A percentile compares a stretch with the other conserved stretches of the same genome.
Conservation (phyloP, 495 filamentous ascomycete species). For the Cairneyella variabilis region DNA sequence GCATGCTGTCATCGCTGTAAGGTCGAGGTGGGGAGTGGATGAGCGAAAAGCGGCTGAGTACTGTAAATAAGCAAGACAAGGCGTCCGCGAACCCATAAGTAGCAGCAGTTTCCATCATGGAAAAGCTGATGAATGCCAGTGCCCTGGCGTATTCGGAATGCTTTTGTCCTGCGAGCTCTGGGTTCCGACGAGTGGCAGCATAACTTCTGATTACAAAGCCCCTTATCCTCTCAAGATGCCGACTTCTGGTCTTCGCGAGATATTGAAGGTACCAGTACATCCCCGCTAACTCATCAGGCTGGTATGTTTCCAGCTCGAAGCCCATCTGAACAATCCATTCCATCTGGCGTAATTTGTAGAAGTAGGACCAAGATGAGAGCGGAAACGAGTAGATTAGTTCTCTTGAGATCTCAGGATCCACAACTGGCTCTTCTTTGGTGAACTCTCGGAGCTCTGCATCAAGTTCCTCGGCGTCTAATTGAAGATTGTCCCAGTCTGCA, state of each 20-base stretch:
- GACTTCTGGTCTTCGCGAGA: constrained; percentile 48
- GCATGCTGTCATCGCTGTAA: constrained; percentile 64
- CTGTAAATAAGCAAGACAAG: constrained; percentile 61
- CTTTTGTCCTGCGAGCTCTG: constrained; percentile 25
- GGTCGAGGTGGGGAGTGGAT: constrained; percentile 58
- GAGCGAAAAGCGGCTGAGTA: constrained; percentile 56
- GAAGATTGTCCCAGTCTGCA: constrained; percentile 78
- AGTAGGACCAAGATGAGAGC: constrained; percentile 82
- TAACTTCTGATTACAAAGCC: constrained; percentile 47
- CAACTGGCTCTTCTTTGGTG: constrained; percentile 56
- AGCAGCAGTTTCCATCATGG: constrained; percentile 63
- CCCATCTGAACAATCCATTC: constrained; percentile 87
- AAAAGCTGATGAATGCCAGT: constrained; percentile 53
- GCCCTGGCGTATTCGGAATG: constrained; percentile 49
- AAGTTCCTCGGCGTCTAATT: constrained; percentile 75
- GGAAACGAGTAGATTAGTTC: constrained; percentile 61
- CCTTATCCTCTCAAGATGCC: constrained; percentile 68
- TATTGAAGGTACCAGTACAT: constrained; percentile 86
- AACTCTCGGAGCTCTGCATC: constrained; percentile 66
- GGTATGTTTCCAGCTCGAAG: constrained; percentile 92
- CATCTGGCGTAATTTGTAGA: constrained; percentile 83
- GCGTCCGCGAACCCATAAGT: constrained; percentile 69
- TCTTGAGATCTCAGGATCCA: constrained; percentile 21
- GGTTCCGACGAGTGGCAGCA: constrained; percentile 25
- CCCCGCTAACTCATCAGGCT: constrained; percentile 75